These are phyloP conservation scores for Chaetoceros tenuissimus DNA, from an alignment of 108 stramenopile genomes.

Conservation along the genomic window DNA sequence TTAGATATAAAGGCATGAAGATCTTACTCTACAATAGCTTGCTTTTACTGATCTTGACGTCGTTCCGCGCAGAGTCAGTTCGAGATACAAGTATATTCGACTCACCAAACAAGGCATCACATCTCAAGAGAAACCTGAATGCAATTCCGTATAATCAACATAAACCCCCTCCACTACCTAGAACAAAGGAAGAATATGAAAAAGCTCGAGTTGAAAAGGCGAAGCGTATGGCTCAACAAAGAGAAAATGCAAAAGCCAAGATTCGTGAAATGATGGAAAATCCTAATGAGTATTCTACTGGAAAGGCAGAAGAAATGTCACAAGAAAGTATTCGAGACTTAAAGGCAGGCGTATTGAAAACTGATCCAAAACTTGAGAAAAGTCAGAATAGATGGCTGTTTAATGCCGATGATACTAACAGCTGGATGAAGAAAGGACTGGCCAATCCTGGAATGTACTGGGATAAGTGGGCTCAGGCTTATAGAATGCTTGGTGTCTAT, in stretches of 20 bases:
- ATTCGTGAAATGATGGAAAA: not conserved
- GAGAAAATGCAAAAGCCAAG: not conserved
- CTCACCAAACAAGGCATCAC: too few relatives aligned
- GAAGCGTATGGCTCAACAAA: not conserved
- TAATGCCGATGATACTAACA: not conserved
- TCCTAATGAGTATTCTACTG: not conserved
- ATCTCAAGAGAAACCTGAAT: too few relatives aligned
- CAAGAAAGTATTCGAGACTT: not conserved
- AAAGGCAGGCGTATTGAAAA: not conserved
- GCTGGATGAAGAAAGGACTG: not conserved
- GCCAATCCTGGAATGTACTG: slow-evolving; percentile 22
- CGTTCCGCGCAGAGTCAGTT: too few relatives aligned
- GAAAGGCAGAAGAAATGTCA: not conserved
- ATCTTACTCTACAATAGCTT: too few relatives aligned
- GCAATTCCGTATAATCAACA: not conserved
- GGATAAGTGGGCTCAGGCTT: slow-evolving; percentile 80
- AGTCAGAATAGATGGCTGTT: not conserved
- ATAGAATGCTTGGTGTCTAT: slow-evolving; percentile 70
- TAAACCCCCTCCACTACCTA: not conserved
- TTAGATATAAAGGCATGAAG: too few relatives aligned
- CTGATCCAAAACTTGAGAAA: not conserved
- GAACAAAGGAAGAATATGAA: not conserved
- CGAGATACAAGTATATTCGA: too few relatives aligned
- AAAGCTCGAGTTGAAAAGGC: not conserved
- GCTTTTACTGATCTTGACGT: too few relatives aligned